phyloP scores from a whole-genome alignment of 495 filamentous ascomycete species.

The Daldinia vernicosa region DNA sequence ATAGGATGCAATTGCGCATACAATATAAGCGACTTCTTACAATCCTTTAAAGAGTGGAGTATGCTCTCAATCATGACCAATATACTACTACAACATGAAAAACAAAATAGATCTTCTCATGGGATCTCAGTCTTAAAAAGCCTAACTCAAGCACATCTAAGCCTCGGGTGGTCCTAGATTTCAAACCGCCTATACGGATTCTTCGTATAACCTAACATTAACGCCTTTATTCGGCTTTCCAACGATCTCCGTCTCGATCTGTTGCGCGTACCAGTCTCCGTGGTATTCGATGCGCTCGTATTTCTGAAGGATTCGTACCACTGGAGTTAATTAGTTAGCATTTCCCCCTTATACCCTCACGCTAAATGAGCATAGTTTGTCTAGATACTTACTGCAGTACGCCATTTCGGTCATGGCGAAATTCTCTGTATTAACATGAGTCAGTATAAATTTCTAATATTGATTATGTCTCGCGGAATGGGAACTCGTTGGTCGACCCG shows the following conservation, averaged over 20 bases:
- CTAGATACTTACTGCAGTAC: slow-evolving; percentile 47
- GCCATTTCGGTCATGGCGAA: slow-evolving; percentile 68
- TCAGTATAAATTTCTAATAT: neutral
- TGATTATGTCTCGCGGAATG: neutral
- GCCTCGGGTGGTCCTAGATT: neutral
- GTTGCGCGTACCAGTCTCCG: slow-evolving; percentile 53
- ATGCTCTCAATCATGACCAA: neutral
- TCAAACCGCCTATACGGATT: neutral
- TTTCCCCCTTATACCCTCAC: neutral
- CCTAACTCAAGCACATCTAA: neutral
- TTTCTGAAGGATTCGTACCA: slow-evolving; percentile 67
- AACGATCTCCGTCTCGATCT: slow-evolving; percentile 52
- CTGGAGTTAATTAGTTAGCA: slow-evolving; percentile 29
- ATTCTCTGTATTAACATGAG: slow-evolving; percentile 40
- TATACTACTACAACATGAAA: neutral
- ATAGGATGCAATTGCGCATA: neutral
- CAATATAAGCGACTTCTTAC: neutral
- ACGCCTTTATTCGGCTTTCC: slow-evolving; percentile 52
- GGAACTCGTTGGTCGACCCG: neutral
- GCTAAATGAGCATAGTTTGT: neutral
- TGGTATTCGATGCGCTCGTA: slow-evolving; percentile 63
- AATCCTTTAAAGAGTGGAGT: neutral
- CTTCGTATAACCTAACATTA: slow-evolving; percentile 50
- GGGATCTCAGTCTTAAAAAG: neutral
- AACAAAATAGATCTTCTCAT: neutral